Base-by-base conservation (phyloP, 768 basidiomycete genomes). In the Suillus brevipes region DNA sequence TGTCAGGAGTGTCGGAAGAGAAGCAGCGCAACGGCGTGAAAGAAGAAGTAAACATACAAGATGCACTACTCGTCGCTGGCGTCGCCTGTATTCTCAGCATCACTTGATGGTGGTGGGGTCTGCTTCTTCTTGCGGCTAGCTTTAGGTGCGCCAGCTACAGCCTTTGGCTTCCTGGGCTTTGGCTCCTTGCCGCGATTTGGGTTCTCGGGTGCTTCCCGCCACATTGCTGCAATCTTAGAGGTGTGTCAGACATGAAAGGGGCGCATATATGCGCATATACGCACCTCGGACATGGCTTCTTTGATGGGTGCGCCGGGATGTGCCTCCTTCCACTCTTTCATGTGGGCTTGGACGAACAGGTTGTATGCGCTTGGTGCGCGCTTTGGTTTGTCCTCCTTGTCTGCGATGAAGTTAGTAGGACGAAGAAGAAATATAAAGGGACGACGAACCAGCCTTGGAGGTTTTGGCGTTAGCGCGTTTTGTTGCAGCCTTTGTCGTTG, bases 171-270 rank as follows among this genome's bases (percentile, higher is more conserved):
- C 56, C 75, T 80, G n/a, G 81, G 23, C 66, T 83, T 85, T 38
- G 79, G 71, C 20, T 81, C 82, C 64, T 85, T 81, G 23, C 87
- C 87, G 31, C 85, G 83, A 65, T 86, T 88, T 1, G 88, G 87
- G 70, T 89, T 89, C 70, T 87, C 86, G 1, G 85, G 85, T 0
- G 87, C 80, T 63, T 87, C 81, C 53, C 77, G 81, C 88, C 88
- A 89, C 63, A 85, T 63, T 1, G 72, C 77, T 6, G 82, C 87
- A 66, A 89, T 86, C 88, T 89, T 67, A 1, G 20, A 45, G 2
- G 23, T 28, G 34, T 6, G 47, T 73, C 62, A 70, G 66, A 60
- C 55, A 28, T 13, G 16, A n/a, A 13, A 55, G 10, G 18, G 16
- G 38, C 59, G 16, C 42, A 31, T 25, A 53, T n/a, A 64, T 63